Percentiles rank a stretch among this genome's conserved stretches.
Conservation (phyloP, 352 stramenopile genomes). For the Thalassiosira livingstoniorum region DNA sequence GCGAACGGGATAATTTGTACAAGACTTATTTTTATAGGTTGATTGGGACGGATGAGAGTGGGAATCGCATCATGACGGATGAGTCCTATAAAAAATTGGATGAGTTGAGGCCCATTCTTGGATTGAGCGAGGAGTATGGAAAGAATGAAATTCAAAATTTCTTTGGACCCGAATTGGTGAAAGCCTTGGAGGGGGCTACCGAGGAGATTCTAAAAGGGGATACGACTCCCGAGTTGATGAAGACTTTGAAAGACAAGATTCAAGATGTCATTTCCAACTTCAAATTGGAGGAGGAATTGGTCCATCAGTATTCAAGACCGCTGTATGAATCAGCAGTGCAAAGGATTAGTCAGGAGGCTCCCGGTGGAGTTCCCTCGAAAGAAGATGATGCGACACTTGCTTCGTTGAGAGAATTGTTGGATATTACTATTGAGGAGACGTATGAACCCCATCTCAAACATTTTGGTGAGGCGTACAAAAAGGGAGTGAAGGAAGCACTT, state of each 20-base stretch:
- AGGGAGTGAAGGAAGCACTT: slow-evolving; percentile 85
- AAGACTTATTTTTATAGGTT: slow-evolving; percentile 76
- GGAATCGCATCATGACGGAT: slow-evolving; percentile 70
- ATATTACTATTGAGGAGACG: slow-evolving; percentile 63
- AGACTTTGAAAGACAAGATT: slow-evolving; percentile 73
- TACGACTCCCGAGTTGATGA: slow-evolving; percentile 66
- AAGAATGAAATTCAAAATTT: slow-evolving; percentile 62
- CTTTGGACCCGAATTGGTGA: slow-evolving; percentile 78
- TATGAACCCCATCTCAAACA: slow-evolving; percentile 64
- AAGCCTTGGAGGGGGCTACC: slow-evolving; percentile 60
- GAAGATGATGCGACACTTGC: slow-evolving; percentile 68
- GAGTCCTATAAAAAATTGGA: slow-evolving; percentile 70
- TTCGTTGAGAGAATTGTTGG: slow-evolving; percentile 65
- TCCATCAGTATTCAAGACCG: slow-evolving; percentile 61
- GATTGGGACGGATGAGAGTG: slow-evolving; percentile 51
- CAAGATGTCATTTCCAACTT: slow-evolving; percentile 68
- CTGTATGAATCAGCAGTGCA: slow-evolving; percentile 71
- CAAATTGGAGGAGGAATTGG: slow-evolving; percentile 69
- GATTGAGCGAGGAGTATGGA: slow-evolving; percentile 70
- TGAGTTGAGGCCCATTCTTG: slow-evolving; percentile 74
- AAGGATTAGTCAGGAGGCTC: slow-evolving; percentile 62
- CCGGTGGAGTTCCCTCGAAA: slow-evolving; percentile 73
- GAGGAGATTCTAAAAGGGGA: slow-evolving; percentile 74
- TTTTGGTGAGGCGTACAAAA: slow-evolving; percentile 79
- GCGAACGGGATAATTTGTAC: slow-evolving; percentile 79